Evolutionary conservation across 371 early-diverging fungal genomes (phyloP).

Genomic region (Batkoa obscura): DNA sequence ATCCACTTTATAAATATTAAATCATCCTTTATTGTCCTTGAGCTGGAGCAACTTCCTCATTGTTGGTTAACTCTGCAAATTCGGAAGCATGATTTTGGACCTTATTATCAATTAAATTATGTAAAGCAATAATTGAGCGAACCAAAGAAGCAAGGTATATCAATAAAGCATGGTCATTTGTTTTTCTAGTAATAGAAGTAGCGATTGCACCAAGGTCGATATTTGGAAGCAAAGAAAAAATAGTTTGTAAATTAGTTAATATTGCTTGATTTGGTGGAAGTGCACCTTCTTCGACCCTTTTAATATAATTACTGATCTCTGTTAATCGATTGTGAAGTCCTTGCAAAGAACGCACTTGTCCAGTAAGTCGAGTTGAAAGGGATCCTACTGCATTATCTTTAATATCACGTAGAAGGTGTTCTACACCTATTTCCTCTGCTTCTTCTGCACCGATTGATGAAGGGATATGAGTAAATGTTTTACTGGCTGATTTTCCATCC

Average conservation of each 20-base stretch:
- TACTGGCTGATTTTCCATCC: constrained; percentile 88
- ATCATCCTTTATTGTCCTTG: too few species aligned
- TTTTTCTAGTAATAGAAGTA: constrained; percentile 68
- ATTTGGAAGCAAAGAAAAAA: constrained; percentile 88
- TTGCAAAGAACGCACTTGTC: constrained; percentile 74
- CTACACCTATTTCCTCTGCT: constrained; percentile 99
- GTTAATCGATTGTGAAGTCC: constrained; percentile 66
- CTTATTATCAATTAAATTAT: constrained; percentile 89
- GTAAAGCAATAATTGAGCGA: constrained; percentile 85
- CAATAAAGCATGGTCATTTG: constrained; percentile 88
- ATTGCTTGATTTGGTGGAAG: constrained; percentile 90
- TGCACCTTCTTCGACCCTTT: constrained; percentile 63
- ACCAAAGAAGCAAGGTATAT: constrained; percentile 80
- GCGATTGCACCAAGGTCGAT: constrained; percentile 49
- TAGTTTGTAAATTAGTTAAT: constrained; percentile 88
- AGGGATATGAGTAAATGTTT: constrained; percentile 89
- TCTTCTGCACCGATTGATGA: constrained; percentile 97
- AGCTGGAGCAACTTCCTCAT: too few species aligned
- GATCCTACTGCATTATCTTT: constrained; percentile 92
- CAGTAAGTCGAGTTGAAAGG: constrained; percentile 67
- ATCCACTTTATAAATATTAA: too few species aligned
- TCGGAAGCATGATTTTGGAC: constrained; percentile 36
- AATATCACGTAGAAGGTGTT: constrained; percentile 96
- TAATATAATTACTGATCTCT: constrained; percentile 69
- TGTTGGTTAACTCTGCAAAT: constrained; percentile 7